Conservation (phyloP, 768 basidiomycete species). For the Collybia sp. region DNA sequence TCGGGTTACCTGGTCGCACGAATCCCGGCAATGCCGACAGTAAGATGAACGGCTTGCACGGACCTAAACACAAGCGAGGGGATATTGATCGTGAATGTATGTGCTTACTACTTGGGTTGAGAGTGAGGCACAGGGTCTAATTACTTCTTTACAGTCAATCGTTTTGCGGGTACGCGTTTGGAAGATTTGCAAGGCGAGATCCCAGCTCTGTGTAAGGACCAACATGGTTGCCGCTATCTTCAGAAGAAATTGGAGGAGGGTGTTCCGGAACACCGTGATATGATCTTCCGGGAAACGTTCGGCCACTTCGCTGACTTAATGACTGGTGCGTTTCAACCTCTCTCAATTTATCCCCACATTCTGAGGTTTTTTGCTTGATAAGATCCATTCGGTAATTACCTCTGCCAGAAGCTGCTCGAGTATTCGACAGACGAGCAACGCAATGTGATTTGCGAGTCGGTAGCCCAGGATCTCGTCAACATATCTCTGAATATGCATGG, state of each 20-base stretch:
- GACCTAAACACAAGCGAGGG: conserved; percentile 91
- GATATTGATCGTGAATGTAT: conserved; percentile 86
- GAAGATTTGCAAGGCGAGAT: conserved; percentile 97
- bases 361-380: conserved; percentile 2
- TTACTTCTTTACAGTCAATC: conserved; percentile 62
- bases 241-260: conserved; percentile 99
- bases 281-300: conserved; percentile 99
- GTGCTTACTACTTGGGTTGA: conserved; percentile 8
- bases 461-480: conserved; percentile 94
- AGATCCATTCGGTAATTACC: conserved; percentile 99
- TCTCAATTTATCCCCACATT: conserved; percentile 3
- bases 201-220: conserved; percentile 92
- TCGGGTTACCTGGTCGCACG: conserved; percentile 53
- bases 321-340: conserved; percentile 60
- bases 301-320: conserved; percentile 97
- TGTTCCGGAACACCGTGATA: conserved; percentile 91
- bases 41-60: conserved; percentile 88
- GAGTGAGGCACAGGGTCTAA: conserved; percentile 2
- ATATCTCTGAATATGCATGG: conserved; percentile 99
- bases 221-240: conserved; percentile 96
- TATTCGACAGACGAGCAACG: conserved; percentile 97
- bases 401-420: conserved; percentile 97
- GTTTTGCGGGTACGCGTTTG: conserved; percentile 92
- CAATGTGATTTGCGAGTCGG: conserved; percentile 94
- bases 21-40: conserved; percentile 47